Base-by-base conservation (phyloP, 805 yeast genomes). In the Kodamaea leandrae region DNA sequence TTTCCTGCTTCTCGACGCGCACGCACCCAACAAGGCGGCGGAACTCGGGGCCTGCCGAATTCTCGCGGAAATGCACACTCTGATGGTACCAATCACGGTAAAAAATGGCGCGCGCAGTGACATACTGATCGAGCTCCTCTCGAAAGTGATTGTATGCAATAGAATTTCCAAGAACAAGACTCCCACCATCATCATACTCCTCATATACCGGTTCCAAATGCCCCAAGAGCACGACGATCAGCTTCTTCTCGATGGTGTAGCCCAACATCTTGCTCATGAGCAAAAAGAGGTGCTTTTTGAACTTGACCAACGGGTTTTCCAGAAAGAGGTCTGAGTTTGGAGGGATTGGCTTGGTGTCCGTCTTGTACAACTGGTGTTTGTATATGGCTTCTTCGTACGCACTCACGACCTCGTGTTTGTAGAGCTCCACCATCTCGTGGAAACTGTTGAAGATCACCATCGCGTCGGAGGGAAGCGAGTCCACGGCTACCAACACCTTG, bases 381-480 rank as follows among this genome's bases (percentile, higher is more conserved):
- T 67, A 48, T 10, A 69, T 44, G 1, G 53, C 29, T 35, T 64
- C 66, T 48, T 68, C 71, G 39, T 68, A 58, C 12, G 57, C 44
- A 1, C 66, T 53, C 1, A 63, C 48, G 3, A 66, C 39, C 42
- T 68, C 68, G 19, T 60, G 49, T 24, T 56, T 58, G 44, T 68
- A 68, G 17, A 57, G 43, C 30, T 68, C 72, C 4, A 65, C 32
- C 17, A 61, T 25, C 23, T 68, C 71, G 46, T 67, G 71, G 45
- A 66, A 58, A 29, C 58, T 57, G 25, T 60, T 49, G 16, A 67
- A 41, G 2, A 68, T 39, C 13, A 64, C 35, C 14, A 67, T 23
- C 10, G 44, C 37, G 9, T 42, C 14, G 3, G 23, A 20, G 4
- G 38, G 25, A 1, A 39, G 46, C n/a, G 44, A 19, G 4, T 46